Conservation (phyloP, 2,329 filamentous ascomycete species). For the Hypocrella siamensis region DNA sequence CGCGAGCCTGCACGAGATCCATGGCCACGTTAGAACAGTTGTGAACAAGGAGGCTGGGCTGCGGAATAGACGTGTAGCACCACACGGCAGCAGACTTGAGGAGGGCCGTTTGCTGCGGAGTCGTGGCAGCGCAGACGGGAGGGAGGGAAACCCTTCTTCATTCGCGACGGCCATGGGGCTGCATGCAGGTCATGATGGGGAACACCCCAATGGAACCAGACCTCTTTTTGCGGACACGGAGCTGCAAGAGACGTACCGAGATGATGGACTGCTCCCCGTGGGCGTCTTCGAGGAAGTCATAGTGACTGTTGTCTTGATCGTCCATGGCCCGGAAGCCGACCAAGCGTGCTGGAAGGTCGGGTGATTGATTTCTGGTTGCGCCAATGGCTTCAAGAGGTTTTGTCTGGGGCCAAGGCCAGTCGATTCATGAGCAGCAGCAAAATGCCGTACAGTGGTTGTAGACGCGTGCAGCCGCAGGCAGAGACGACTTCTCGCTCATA, state of each 20-base stretch:
- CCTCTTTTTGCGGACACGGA: neutral
- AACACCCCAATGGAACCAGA: neutral
- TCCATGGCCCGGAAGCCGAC: constrained; percentile 17
- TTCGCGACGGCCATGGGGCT: too few species aligned
- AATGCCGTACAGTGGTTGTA: too few species aligned
- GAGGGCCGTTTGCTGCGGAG: too few species aligned
- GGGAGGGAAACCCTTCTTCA: neutral
- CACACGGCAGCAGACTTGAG: too few species aligned
- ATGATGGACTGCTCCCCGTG: constrained; percentile 33
- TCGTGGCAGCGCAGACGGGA: neutral
- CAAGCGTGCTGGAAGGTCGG: neutral
- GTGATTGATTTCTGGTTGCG: neutral
- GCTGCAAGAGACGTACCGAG: constrained; percentile 13
- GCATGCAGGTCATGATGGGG: neutral
- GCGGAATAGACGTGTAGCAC: too few species aligned
- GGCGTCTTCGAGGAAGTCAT: constrained; percentile 30
- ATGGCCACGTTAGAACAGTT: constrained; percentile 4
- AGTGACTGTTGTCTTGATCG: constrained; percentile 23
- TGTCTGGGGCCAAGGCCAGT: too few species aligned
- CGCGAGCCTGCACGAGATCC: constrained; percentile 47
- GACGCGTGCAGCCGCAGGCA: too few species aligned
- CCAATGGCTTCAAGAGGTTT: constrained; percentile 3
- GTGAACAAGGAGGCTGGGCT: too few species aligned
- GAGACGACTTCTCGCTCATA: too few species aligned
- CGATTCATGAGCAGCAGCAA: too few species aligned